Base-by-base conservation (phyloP, 2,329 filamentous ascomycete species). In the Metarhizium guizhouense region DNA sequence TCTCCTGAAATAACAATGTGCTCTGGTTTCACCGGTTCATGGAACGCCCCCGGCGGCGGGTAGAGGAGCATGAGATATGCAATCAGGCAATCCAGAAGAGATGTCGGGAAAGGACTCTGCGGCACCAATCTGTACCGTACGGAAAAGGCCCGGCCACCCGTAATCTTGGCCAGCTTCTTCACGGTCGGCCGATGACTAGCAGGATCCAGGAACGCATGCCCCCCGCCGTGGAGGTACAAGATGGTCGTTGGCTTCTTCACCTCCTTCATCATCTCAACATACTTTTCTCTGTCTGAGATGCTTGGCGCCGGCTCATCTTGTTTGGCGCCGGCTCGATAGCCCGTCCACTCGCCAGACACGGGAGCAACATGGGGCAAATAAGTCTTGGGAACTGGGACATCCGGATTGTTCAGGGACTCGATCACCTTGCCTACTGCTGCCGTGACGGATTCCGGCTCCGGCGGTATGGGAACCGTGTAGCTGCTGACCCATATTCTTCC, bases 401-500 rank as follows among this genome's bases (percentile, higher is more conserved):
- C 56, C 14, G 52, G 57, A 32, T 36, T 57, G 18, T 54, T 49
- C 11, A 71, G 62, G 32, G 61, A 58, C 18, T 62, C 57, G 48
- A 91, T 81, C 3, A 79, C 80, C 34, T 72, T 71, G 59, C 83
- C 72, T 30, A 91, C 65, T 2, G 78, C 75, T 47, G 86, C 77
- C n/a, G 80, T 72, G 14, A 85, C 66, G 47, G 76, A 80, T 18
- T 48, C 56, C 63, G 65, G 77, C 67, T 75, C 81, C 56, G 81
- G 74, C 0, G 85, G 87, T 2, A 73, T 72, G 0, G 83, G 80
- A 16, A 90, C 73, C 0, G 79, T 81, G 47, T 88, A 85, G 54
- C 83, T 87, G 63, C 85, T 86, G 29, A 95, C 78, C 92, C 92
- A 96, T 60, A 94, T 83, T 48, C 81, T 82, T 3, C 90, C 90